Evolutionary conservation across 2,329 filamentous ascomycete species (phyloP).

Genomic region (Cytospora mali): DNA sequence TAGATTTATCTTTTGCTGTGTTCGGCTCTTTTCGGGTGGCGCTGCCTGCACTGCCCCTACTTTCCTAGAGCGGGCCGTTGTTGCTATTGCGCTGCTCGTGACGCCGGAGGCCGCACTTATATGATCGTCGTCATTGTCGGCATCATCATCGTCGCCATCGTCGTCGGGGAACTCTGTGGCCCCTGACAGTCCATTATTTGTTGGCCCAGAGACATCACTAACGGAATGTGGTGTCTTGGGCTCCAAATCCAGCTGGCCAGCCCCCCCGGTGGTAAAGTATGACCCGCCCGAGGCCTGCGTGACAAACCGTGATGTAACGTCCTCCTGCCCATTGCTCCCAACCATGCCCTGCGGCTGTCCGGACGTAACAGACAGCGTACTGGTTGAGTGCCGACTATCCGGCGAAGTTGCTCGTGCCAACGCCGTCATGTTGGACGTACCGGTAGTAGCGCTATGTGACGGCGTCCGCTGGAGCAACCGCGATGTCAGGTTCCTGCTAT

Average conservation of each 20-base stretch:
- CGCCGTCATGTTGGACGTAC: conserved; percentile 64
- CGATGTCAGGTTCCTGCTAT: conserved; percentile 69
- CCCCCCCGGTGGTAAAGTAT: conserved; percentile 48
- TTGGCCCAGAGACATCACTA: conserved; percentile 39
- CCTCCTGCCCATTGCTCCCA: conserved; percentile 48
- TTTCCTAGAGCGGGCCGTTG: conserved; percentile 33
- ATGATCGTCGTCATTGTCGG: conserved; percentile 37
- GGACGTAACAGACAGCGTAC: conserved; percentile 41
- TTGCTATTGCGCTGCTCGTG: conserved; percentile 27
- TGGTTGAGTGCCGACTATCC: conserved; percentile 30
- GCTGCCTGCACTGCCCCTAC: conserved; percentile 45
- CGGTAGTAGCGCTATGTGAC: conserved; percentile 62
- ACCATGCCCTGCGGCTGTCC: conserved; percentile 33
- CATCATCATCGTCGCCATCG: conserved; percentile 36
- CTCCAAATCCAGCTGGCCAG: conserved; percentile 29
- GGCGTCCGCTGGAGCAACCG: conserved; percentile 66
- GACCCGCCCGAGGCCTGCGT: conserved; percentile 51
- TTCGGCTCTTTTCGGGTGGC: conserved; percentile 63
- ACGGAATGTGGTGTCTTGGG: conserved; percentile 45
- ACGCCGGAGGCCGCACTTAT: conserved; percentile 48
- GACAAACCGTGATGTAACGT: conserved; percentile 63
- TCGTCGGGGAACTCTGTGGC: conserved; percentile 33
- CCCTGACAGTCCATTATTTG: conserved; percentile 20
- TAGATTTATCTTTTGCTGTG: conserved; percentile 75
- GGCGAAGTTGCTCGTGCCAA: conserved; percentile 49